A percentile compares a stretch with the other conserved stretches of the same genome.
These are phyloP conservation scores for Multifurca ochricompacta DNA, from an alignment of 768 basidiomycete species.

Conservation along the genomic window DNA sequence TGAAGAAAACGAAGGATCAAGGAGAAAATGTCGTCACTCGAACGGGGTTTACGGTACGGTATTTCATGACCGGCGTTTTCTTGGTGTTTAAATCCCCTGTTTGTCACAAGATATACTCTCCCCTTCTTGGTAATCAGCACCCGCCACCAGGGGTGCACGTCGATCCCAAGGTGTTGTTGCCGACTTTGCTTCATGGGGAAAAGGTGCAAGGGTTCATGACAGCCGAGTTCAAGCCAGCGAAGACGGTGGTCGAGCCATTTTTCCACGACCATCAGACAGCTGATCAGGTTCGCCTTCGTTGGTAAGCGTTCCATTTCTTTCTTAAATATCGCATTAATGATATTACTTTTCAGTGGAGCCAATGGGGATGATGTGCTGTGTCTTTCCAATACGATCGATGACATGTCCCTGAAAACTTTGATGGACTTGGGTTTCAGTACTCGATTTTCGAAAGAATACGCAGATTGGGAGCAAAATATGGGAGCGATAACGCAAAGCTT, in stretches of 20 bases:
- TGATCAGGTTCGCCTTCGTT: neutral
- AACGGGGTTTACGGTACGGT: slow-evolving; percentile 41
- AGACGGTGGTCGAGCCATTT: neutral
- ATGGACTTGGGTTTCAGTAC: neutral
- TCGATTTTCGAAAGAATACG: neutral
- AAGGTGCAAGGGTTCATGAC: slow-evolving; percentile 20
- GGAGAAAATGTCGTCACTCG: slow-evolving; percentile 41
- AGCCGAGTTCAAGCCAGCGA: neutral
- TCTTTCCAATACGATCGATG: slow-evolving; percentile 10
- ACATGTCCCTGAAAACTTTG: slow-evolving; percentile 1
- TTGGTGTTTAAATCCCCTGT: neutral
- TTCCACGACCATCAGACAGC: neutral
- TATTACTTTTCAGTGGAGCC: neutral
- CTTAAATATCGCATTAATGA: neutral
- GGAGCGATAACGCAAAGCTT: neutral
- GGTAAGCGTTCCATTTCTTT: neutral
- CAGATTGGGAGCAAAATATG: neutral
- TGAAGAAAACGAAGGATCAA: slow-evolving; percentile 48
- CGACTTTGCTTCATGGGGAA: slow-evolving; percentile 19
- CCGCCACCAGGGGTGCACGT: neutral
- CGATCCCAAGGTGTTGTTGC: neutral
- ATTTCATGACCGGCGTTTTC: neutral
- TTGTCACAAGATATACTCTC: neutral
- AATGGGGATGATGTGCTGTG: slow-evolving; percentile 5
- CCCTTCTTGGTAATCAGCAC: neutral